Conservation (phyloP, 2,329 filamentous ascomycete genomes). For the Aspergillus ibericus region DNA sequence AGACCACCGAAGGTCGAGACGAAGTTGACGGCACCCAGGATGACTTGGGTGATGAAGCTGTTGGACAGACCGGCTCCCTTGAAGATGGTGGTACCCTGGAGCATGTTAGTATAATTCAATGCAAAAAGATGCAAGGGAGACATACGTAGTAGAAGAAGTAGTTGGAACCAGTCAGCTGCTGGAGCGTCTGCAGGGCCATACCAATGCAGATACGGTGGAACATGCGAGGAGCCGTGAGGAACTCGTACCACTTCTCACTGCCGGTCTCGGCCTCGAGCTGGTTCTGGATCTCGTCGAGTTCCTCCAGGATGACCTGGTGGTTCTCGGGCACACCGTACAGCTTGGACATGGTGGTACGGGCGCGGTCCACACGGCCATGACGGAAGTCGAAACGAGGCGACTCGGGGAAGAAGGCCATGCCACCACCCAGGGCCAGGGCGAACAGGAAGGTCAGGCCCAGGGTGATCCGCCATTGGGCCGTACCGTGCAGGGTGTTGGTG, state of each 20-base stretch:
- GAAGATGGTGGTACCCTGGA: constrained; percentile 52
- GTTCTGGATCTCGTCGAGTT: constrained; percentile 57
- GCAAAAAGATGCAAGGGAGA: neutral
- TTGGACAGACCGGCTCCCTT: constrained; percentile 64
- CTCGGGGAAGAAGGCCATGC: constrained; percentile 59
- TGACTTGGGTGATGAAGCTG: constrained; percentile 64
- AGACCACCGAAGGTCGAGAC: constrained; percentile 65
- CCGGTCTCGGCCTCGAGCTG: constrained; percentile 56
- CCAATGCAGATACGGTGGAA: constrained; percentile 45
- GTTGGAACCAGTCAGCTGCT: constrained; percentile 49
- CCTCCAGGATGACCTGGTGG: constrained; percentile 54
- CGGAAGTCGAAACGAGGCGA: constrained; percentile 60
- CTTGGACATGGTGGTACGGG: constrained; percentile 53
- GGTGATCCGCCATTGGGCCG: constrained; percentile 51
- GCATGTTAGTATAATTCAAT: constrained; percentile 11
- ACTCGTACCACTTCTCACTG: constrained; percentile 42
- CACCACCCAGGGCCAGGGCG: constrained; percentile 54
- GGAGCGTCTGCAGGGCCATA: constrained; percentile 44
- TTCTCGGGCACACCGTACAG: constrained; percentile 57
- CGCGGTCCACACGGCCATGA: constrained; percentile 52
- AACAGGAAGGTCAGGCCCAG: constrained; percentile 61
- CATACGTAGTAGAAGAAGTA: constrained; percentile 57
- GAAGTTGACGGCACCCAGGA: constrained; percentile 67
- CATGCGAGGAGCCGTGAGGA: constrained; percentile 49
- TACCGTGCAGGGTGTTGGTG: constrained; percentile 40